phyloP scores from a whole-genome alignment of 495 filamentous ascomycete genomes.

The Penicillium chermesinum region DNA sequence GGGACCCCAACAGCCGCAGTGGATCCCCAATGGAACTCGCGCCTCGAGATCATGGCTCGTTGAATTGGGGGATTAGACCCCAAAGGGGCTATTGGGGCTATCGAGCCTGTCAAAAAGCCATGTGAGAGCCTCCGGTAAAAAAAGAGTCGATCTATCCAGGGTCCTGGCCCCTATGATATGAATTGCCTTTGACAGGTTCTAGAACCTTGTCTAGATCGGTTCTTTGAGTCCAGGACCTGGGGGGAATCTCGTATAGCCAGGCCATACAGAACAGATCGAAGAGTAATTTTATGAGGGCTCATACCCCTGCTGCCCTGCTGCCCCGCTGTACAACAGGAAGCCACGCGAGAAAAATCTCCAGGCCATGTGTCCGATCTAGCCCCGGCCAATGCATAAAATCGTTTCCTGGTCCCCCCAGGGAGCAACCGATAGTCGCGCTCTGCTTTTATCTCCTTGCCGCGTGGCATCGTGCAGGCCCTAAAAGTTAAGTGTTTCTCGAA shows the following conservation, averaged over 20 bases:
- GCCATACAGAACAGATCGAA: no score
- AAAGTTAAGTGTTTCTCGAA: no score
- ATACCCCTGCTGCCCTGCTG: not conserved
- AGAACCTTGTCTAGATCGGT: no score
- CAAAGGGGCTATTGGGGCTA: not conserved
- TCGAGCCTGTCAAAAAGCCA: not conserved
- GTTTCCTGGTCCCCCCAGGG: not conserved
- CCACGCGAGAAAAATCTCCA: slow-evolving; percentile 17
- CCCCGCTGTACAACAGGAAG: slow-evolving; percentile 9
- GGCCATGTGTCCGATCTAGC: slow-evolving; percentile 13
- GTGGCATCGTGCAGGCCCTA: not conserved
- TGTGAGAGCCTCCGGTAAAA: not conserved
- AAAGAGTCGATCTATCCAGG: not conserved
- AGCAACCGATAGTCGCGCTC: slow-evolving; percentile 12
- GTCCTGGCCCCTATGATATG: no score
- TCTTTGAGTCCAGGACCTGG: no score
- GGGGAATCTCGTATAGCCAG: no score
- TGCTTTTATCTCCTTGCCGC: slow-evolving; percentile 7
- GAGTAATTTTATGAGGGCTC: not conserved
- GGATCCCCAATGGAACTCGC: not conserved
- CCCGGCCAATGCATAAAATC: slow-evolving; percentile 18
- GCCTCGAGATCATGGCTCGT: not conserved
- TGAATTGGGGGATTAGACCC: not conserved
- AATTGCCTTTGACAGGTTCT: no score
- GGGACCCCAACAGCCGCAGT: not conserved